phyloP scores from a whole-genome alignment of 768 basidiomycete species.

The Hydnum rufescens region DNA sequence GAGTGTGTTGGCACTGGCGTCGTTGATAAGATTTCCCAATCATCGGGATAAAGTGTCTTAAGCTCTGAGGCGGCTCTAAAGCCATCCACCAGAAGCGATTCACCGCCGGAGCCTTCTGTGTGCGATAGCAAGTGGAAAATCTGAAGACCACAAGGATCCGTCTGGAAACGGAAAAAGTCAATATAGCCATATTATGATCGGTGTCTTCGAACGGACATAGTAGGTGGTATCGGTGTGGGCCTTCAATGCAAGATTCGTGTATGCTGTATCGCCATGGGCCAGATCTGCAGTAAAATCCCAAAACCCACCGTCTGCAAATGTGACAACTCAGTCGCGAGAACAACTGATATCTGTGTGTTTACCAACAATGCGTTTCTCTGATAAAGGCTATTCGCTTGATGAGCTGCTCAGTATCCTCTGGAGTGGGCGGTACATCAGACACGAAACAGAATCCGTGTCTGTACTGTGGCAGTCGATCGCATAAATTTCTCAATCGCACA shows the following conservation, averaged over 20 bases:
- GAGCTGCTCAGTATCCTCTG: conserved; percentile 70
- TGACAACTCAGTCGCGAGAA: background rate
- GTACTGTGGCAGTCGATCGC: conserved; percentile 34
- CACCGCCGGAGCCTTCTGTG: conserved; percentile 62
- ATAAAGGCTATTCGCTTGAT: conserved; percentile 66
- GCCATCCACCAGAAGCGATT: conserved; percentile 85
- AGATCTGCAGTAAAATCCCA: conserved; percentile 95
- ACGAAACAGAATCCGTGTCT: conserved; percentile 81
- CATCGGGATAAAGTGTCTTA: conserved; percentile 45
- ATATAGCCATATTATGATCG: conserved; percentile 1
- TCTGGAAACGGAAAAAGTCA: conserved; percentile 25
- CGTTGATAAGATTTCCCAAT: conserved; percentile 46
- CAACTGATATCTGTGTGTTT: no score
- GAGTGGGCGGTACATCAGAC: conserved; percentile 54
- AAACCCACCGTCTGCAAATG: conserved; percentile 59
- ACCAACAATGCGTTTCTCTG: conserved; percentile 58
- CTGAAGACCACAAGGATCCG: conserved; percentile 88
- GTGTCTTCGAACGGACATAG: conserved; percentile 36
- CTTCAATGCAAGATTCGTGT: conserved; percentile 68
- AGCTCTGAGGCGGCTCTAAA: conserved; percentile 79
- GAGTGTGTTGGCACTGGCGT: conserved; percentile 68
- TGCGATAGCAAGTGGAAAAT: conserved; percentile 85
- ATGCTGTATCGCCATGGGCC: conserved; percentile 83
- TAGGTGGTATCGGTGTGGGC: conserved; percentile 71
- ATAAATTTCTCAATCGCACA: background rate